Conservation (phyloP, 768 basidiomycete species). For the Phanerochaete sordida region DNA sequence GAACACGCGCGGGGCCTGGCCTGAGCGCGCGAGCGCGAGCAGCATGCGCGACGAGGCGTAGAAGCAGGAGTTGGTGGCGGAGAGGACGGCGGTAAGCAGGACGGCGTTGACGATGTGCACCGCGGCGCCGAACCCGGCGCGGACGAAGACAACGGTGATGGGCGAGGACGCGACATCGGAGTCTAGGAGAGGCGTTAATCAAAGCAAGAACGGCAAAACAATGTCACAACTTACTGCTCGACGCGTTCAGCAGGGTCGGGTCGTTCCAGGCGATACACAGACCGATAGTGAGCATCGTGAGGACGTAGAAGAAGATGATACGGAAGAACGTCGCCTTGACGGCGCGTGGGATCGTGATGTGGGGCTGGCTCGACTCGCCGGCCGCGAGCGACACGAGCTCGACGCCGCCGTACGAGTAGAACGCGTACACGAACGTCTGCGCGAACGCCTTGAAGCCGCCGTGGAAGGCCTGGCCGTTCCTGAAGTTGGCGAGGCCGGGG, state of each 20-base stretch:
- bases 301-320: conserved; percentile 61
- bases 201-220: neutral
- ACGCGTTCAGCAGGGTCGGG: conserved; percentile 45
- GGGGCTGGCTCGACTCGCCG: conserved; percentile 61
- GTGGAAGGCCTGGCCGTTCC: conserved; percentile 47
- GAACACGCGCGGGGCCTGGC: conserved; percentile 64
- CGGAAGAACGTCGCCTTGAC: conserved; percentile 68
- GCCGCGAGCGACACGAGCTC: conserved; percentile 74
- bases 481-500: conserved; percentile 51
- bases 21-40: conserved; percentile 56
- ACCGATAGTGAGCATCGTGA: conserved; percentile 63
- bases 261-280: conserved; percentile 61
- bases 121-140: conserved; percentile 59
- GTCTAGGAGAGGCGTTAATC: conserved; percentile 24
- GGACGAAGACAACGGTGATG: conserved; percentile 59
- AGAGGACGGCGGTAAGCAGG: conserved; percentile 61
- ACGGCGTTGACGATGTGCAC: conserved; percentile 65
- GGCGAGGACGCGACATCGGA: conserved; percentile 56
- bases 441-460: conserved; percentile 52
- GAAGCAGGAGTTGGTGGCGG: conserved; percentile 63
- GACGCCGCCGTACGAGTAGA: conserved; percentile 67
- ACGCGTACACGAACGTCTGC: conserved; percentile 63
- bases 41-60: conserved; percentile 60
- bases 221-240: conserved; percentile 32
- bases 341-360: conserved; percentile 60